Evolutionary conservation across 2,329 filamentous ascomycete genomes (phyloP).

Genomic region (Lecanicillium sp.): DNA sequence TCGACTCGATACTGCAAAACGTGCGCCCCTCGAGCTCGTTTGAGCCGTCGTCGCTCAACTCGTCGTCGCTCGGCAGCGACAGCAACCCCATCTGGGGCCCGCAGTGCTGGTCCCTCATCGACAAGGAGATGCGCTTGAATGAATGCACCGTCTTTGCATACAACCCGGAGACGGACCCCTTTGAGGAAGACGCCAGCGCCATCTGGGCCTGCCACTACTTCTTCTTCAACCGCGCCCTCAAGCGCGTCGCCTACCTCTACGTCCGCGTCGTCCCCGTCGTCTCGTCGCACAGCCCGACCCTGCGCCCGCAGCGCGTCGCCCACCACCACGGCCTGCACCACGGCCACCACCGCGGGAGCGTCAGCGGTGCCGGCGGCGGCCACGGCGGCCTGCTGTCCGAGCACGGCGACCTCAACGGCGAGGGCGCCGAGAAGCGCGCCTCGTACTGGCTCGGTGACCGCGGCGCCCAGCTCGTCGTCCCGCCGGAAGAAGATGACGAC

Average conservation of each 20-base stretch:
- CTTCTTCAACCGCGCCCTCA: slow-evolving; percentile 89
- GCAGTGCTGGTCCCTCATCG: slow-evolving; percentile 83
- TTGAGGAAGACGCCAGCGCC: slow-evolving; percentile 83
- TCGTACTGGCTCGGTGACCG: slow-evolving; percentile 80
- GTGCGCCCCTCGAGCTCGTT: slow-evolving; percentile 59
- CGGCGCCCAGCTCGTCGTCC: slow-evolving; percentile 38
- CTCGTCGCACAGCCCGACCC: slow-evolving; percentile 51
- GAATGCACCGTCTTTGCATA: slow-evolving; percentile 89
- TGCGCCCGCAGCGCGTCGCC: slow-evolving; percentile 25
- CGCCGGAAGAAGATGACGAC: slow-evolving; percentile 39
- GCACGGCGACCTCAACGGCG: slow-evolving; percentile 22
- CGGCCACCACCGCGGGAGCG: slow-evolving; percentile 1
- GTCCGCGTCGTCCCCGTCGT: slow-evolving; percentile 79
- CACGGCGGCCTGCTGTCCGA: no score
- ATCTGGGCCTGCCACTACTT: slow-evolving; percentile 97
- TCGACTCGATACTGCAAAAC: slow-evolving; percentile 83
- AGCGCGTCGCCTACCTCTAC: slow-evolving; percentile 91
- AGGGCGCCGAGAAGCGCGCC: slow-evolving; percentile 58
- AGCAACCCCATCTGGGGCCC: slow-evolving; percentile 70
- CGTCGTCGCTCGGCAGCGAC: slow-evolving; percentile 32
- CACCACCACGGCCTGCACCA: slow-evolving; percentile 15
- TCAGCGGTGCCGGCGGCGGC: slow-evolving; percentile 9
- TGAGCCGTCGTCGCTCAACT: slow-evolving; percentile 34
- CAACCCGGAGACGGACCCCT: slow-evolving; percentile 80
- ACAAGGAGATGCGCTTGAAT: slow-evolving; percentile 88